Evolutionary conservation across 2,329 filamentous ascomycete genomes (phyloP).

Genomic region (Podosphaera fusca): DNA sequence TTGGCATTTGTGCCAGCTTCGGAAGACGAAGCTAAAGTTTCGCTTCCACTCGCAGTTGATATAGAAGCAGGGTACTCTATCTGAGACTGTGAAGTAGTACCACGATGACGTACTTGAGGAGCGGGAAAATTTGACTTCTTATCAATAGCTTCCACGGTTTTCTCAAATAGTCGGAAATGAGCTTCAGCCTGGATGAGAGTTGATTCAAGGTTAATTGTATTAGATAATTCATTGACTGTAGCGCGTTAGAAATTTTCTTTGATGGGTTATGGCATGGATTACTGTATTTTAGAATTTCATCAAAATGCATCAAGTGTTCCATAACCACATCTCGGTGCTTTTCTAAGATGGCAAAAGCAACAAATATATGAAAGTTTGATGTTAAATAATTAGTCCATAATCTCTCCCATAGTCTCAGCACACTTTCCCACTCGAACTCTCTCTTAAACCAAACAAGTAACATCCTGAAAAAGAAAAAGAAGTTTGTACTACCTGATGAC

Average conservation of each 20-base stretch:
- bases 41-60: conserved; percentile 8
- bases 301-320: conserved; percentile 79
- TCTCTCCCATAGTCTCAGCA: conserved; percentile 72
- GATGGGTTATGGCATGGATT: conserved; percentile 17
- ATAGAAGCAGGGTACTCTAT: not conserved
- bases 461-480: conserved; percentile 99
- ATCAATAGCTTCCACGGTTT: conserved; percentile 75
- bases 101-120: conserved; percentile 19
- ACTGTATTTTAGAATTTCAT: conserved; percentile 94
- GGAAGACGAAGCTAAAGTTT: conserved; percentile 6
- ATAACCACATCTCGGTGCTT: conserved; percentile 95
- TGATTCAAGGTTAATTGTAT: conserved; percentile 72
- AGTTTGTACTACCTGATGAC: conserved; percentile 84
- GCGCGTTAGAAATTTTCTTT: not conserved
- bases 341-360: conserved; percentile 82
- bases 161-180: conserved; percentile 69
- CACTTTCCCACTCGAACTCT: conserved; percentile 76
- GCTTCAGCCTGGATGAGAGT: conserved; percentile 74
- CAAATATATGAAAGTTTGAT: conserved; percentile 81
- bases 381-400: conserved; percentile 85
- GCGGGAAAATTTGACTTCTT: conserved; percentile 70
- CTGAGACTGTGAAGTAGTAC: not conserved
- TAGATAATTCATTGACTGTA: conserved; percentile 79
- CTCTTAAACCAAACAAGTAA: conserved; percentile 96
- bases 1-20: not conserved